Conservation (phyloP, 495 filamentous ascomycete genomes). For the Annulohypoxylon moriforme region DNA sequence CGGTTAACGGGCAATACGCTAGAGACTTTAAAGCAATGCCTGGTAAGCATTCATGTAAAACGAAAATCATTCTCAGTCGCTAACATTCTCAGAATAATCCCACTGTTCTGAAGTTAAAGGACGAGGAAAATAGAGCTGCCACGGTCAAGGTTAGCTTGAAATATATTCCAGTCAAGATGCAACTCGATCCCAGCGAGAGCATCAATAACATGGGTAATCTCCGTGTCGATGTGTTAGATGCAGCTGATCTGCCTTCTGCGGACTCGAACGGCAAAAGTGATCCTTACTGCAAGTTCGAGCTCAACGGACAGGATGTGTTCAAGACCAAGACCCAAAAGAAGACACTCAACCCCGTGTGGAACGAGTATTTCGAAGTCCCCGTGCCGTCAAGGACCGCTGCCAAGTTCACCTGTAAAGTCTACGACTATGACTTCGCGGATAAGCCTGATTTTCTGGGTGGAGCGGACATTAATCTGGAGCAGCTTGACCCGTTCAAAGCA, state of each 20-base stretch:
- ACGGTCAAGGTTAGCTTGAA: constrained; percentile 90
- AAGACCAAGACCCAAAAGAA: constrained; percentile 98
- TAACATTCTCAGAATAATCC: constrained; percentile 77
- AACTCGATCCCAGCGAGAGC: constrained; percentile 90
- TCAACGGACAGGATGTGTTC: constrained; percentile 86
- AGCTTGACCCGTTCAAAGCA: constrained; percentile 84
- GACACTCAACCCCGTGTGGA: constrained; percentile 93
- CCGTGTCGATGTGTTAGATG: constrained; percentile 90
- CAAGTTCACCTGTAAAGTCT: constrained; percentile 85
- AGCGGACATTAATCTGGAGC: constrained; percentile 79
- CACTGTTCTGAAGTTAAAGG: constrained; percentile 79
- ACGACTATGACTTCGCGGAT: constrained; percentile 95
- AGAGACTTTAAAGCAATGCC: constrained; percentile 83
- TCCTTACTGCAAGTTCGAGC: constrained; percentile 92
- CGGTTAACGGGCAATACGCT: constrained; percentile 87
- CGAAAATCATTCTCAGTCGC: neutral
- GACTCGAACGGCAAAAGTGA: constrained; percentile 97
- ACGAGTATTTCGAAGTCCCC: constrained; percentile 89
- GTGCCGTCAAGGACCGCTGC: constrained; percentile 85
- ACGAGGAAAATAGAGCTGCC: constrained; percentile 77
- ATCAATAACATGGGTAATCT: constrained; percentile 98
- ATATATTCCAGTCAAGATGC: constrained; percentile 94
- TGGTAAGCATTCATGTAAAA: constrained; percentile 65
- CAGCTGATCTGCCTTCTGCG: constrained; percentile 85
- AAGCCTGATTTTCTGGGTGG: constrained; percentile 87